A percentile compares a stretch with the other conserved stretches of the same genome.
These are phyloP conservation scores for Inosperma sp. DNA, from an alignment of 768 basidiomycete genomes.

Conservation along the genomic window DNA sequence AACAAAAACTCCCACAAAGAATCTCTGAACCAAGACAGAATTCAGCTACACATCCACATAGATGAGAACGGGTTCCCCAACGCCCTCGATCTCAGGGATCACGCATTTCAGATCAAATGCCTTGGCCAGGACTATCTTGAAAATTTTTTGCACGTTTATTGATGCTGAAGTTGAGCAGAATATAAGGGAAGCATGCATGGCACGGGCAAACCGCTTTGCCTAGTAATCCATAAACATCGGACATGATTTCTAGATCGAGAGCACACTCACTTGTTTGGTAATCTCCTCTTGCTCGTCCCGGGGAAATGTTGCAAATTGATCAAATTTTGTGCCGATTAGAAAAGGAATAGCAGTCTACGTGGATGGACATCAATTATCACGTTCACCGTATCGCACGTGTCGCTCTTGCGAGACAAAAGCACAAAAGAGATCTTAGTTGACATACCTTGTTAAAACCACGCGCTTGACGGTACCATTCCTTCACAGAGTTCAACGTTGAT, in stretches of 20 bases:
- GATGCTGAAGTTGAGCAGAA: slow-evolving; percentile 99
- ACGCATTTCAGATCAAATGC: slow-evolving; percentile 99
- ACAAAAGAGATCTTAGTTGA: neutral
- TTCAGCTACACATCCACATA: slow-evolving; percentile 74
- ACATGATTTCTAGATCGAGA: neutral
- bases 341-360: slow-evolving; percentile 95
- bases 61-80: slow-evolving; percentile 92
- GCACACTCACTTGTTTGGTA: slow-evolving; percentile 77
- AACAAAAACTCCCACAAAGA: too few relatives aligned
- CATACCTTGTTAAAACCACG: slow-evolving; percentile 97
- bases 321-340: slow-evolving; percentile 97
- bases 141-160: slow-evolving; percentile 99
- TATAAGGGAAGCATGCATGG: slow-evolving; percentile 99
- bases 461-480: slow-evolving; percentile 99
- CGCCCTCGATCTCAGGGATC: slow-evolving; percentile 95
- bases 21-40: slow-evolving; percentile 15
- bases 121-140: slow-evolving; percentile 96
- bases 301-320: slow-evolving; percentile 93
- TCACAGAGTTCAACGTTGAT: slow-evolving; percentile 95
- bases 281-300: slow-evolving; percentile 99
- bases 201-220: slow-evolving; percentile 97
- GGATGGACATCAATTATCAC: neutral
- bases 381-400: neutral
- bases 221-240: slow-evolving; percentile 27
- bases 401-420: neutral